Percentiles rank a stretch among this genome's conserved stretches.
Conservation (phyloP, 768 basidiomycete genomes). For the Pisolithus tinctorius region DNA sequence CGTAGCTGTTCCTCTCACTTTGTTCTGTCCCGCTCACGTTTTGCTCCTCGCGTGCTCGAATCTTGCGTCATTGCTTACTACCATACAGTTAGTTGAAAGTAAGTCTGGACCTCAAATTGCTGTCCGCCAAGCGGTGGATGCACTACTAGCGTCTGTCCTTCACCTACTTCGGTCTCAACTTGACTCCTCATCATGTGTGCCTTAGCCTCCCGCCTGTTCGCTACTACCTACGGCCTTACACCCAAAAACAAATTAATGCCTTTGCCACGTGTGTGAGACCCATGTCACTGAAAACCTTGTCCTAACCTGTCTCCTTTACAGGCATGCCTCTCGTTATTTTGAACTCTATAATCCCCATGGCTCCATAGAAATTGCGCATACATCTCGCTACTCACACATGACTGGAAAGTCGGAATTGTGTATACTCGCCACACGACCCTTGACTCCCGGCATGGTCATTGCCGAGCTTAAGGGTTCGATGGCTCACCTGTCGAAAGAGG, state of each 20-base stretch:
- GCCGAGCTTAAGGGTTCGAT: constrained; percentile 87
- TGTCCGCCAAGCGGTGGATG: constrained; percentile 69
- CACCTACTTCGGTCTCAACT: not conserved
- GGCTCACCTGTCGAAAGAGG: constrained; percentile 81
- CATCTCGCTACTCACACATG: constrained; percentile 77
- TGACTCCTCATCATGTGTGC: constrained; percentile 12
- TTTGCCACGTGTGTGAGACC: constrained; percentile 76
- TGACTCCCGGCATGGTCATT: constrained; percentile 65
- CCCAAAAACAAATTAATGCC: constrained; percentile 83
- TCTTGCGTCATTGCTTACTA: constrained; percentile 19
- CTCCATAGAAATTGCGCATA: constrained; percentile 83
- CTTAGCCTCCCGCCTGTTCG: constrained; percentile 65
- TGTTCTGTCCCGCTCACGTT: constrained; percentile 24
- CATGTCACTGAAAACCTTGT: constrained; percentile 19
- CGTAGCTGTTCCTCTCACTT: constrained; percentile 23
- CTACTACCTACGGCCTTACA: constrained; percentile 69
- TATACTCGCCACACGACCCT: constrained; percentile 71
- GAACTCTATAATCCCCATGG: constrained; percentile 81
- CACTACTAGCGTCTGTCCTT: constrained; percentile 61
- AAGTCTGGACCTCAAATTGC: constrained; percentile 51
- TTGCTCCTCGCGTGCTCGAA: constrained; percentile 10
- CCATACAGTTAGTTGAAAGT: constrained; percentile 47
- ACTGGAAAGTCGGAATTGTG: constrained; percentile 89
- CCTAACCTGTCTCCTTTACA: constrained; percentile 30
- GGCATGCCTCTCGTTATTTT: constrained; percentile 84